Evolutionary conservation across 805 yeast species (phyloP), one percentile per base, ranked within the genome.

Genomic region (Schwanniomyces pseudopolymorphus): DNA sequence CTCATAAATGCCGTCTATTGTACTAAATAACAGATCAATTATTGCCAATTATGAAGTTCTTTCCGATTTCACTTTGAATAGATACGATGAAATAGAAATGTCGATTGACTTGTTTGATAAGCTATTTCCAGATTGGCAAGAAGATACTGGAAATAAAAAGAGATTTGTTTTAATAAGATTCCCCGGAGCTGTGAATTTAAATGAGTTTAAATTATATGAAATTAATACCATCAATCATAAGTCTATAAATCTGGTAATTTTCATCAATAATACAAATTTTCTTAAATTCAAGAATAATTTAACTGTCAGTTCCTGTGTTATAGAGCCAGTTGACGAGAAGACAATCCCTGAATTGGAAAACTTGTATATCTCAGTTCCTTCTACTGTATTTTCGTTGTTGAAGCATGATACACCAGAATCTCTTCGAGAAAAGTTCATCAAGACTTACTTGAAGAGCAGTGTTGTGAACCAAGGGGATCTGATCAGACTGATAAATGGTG

Each of bases 301-400:
- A 55, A 79, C 83, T 0, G 51, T 80, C 20, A 70, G 69, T 25
- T 52, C 59, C 2, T 71, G 77, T 24, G 51, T 69, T 4, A 54
- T 78, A 6, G 70, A 61, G 36, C 61, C 72, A 1, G 60, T 78
- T 16, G 61, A 57, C 17, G 22, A 54, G 4, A 45, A 55, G 1
- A 53, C 56, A 5, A 69, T 84, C 21, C 67, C 71, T 0, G 55
- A 61, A 9, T 67, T 83, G 10, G 52, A 77, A 3, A 66, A 70
- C 5, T 69, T 79, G 5, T 80, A 80, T 4, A 66, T 69, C 1
- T 72, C 74, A 9, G 74, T 79, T 5, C 86, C 83, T 21, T 57
- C 58, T 5, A 60, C 69, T 16, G 60, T 81, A 7, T 66, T 68
- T 47, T 55, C 58, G n/a, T 57, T 68, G 2, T 58, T 77, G 20